A percentile compares a stretch with the other conserved stretches of the same genome.
phyloP scores from a whole-genome alignment of 208 protist genomes.

The Acanthamoeba sp. region DNA sequence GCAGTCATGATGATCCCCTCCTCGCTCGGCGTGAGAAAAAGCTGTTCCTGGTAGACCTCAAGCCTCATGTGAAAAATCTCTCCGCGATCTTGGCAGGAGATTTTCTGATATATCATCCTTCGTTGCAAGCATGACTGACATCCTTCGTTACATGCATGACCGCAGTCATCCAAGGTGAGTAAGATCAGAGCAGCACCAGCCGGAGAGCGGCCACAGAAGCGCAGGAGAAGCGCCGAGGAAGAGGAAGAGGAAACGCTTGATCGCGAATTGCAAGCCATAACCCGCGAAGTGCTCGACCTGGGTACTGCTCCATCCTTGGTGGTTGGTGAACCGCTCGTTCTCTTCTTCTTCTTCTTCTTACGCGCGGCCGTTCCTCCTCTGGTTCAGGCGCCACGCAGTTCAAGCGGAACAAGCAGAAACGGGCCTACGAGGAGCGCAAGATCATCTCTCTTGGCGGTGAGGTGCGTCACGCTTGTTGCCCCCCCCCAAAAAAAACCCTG shows the following conservation, averaged over 20 bases:
- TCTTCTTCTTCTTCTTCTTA: too few species aligned
- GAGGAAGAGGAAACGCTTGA: background rate
- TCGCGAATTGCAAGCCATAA: background rate
- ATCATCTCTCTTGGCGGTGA: background rate
- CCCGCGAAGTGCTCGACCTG: conserved; percentile 26
- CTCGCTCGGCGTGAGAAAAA: too few species aligned
- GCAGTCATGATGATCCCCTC: too few species aligned
- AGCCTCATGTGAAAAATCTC: too few species aligned
- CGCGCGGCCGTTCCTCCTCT: too few species aligned
- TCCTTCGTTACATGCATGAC: background rate
- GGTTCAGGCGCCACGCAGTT: conserved; percentile 7
- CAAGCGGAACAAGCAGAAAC: background rate
- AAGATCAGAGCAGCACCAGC: background rate
- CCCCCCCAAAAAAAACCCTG: background rate
- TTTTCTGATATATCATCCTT: too few species aligned
- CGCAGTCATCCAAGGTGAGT: conserved; percentile 11
- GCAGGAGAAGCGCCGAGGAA: background rate
- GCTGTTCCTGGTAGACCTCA: too few species aligned
- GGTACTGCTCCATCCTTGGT: background rate
- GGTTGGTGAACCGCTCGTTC: background rate
- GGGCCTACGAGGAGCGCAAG: background rate
- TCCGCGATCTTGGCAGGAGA: too few species aligned
- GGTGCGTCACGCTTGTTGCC: background rate
- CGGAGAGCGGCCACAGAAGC: background rate
- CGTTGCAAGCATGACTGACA: too few species aligned